Base-by-base conservation (phyloP, 495 filamentous ascomycete species). In the Amniculicola lignicola region DNA sequence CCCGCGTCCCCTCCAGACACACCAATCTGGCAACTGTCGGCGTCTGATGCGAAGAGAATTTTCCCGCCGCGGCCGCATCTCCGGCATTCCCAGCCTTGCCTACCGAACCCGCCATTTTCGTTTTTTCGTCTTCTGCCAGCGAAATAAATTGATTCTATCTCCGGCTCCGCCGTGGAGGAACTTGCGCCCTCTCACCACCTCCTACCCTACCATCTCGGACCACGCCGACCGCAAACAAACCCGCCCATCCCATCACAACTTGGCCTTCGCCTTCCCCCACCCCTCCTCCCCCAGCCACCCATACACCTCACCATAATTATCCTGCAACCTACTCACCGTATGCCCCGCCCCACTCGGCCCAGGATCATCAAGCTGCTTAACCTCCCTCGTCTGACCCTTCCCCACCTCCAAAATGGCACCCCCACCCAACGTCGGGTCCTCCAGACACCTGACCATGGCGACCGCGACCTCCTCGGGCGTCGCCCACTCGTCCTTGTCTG, bases 381-480 rank as follows among this genome's bases (percentile, higher is more conserved):
- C 83, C 12, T 66, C 64, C 29, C 83, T 71, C 35, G 78, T 75
- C 50, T 70, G 66, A 9, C 69, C 75, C 69, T 82, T 75, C 22
- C 75, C 73, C 1, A 85, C 77, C 69, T 88, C 85, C 43, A 84
- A 50, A 10, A 87, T 74, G 27, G 73, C 79, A 0, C 70, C 67
- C 0, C 67, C 71, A 11, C 59, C 69, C 28, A 69, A 42, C 28
- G 60, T 58, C 16, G 65, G 71, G 54, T 79, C 76, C 64, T 82
- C 71, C 5, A 83, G 72, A 22, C 84, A 72, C 37, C 74, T 73
- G 45, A 84, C 57, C 84, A 88, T 88, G 23, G 78, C 77, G 40
- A 77, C 72, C 4, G 82, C 84, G 0, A 88, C 84, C 55, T 83
- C 80, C 55, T 85, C 83, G 0, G 84, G 72, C 9, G 74, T 80